These are phyloP conservation scores for Akanthomyces muscarius DNA, from an alignment of 2,329 filamentous ascomycete genomes.

Conservation along the genomic window DNA sequence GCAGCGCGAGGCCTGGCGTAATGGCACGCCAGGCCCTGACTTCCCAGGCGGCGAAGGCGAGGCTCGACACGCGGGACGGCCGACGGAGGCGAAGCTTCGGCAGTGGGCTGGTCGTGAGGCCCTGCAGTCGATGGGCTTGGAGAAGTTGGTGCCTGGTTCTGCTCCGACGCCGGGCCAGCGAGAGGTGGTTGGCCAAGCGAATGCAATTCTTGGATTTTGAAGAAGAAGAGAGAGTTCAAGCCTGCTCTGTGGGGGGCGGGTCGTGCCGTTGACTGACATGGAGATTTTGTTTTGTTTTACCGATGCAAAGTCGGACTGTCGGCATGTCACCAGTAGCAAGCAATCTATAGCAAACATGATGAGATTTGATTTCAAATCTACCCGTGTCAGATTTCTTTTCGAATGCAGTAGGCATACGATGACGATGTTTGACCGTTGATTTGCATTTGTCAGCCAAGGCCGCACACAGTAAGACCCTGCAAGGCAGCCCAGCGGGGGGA, in stretches of 20 bases:
- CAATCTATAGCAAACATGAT: not conserved
- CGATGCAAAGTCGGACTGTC: too few relatives aligned
- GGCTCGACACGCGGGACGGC: conserved; percentile 46
- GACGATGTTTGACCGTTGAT: not conserved
- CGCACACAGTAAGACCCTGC: not conserved
- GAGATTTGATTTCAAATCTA: not conserved
- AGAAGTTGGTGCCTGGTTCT: conserved; percentile 30
- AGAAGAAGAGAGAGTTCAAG: not conserved
- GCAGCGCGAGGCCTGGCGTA: conserved; percentile 67
- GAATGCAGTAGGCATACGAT: not conserved
- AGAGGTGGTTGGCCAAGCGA: conserved; percentile 37
- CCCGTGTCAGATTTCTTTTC: not conserved
- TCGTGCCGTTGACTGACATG: not conserved
- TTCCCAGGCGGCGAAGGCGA: conserved; percentile 72
- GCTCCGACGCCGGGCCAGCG: conserved; percentile 33
- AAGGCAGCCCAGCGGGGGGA: not conserved
- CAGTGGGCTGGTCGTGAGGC: conserved; percentile 31
- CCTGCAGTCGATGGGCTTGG: conserved; percentile 43
- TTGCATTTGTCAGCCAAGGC: conserved; percentile 9
- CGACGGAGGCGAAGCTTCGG: conserved; percentile 37
- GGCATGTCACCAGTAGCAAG: not conserved
- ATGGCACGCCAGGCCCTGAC: conserved; percentile 64
- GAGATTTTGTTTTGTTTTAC: too few relatives aligned
- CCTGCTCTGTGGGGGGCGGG: too few relatives aligned
- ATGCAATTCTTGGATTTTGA: conserved; percentile 42